These are phyloP conservation scores for Bretschneidera sinensis DNA, from an alignment of 345 rosid genomes.

Conservation along the genomic window DNA sequence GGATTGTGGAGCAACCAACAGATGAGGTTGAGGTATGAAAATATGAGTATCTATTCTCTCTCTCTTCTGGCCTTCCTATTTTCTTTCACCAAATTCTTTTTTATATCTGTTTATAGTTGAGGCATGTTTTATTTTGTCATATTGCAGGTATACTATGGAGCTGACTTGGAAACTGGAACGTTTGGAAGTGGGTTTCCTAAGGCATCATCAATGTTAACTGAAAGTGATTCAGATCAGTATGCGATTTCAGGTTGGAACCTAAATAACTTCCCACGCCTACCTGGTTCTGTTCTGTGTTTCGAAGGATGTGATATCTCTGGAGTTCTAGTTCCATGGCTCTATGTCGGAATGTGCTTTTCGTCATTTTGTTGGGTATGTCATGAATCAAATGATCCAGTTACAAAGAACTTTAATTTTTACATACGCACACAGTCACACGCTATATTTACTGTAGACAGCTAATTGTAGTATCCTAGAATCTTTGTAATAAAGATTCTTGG, in stretches of 20 bases:
- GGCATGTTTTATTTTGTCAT: background rate
- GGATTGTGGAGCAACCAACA: slow-evolving; percentile 82
- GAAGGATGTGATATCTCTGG: slow-evolving; percentile 95
- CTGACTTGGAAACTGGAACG: slow-evolving; percentile 85
- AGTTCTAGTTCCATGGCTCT: slow-evolving; percentile 97
- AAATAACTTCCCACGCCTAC: slow-evolving; percentile 86
- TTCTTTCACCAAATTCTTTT: background rate
- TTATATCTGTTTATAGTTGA: background rate
- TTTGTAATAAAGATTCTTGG: background rate
- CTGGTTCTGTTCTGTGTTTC: slow-evolving; percentile 84
- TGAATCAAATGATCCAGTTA: background rate
- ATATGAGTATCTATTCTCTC: slow-evolving; percentile 10
- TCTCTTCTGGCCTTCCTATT: slow-evolving; percentile 5
- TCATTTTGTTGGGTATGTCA: slow-evolving; percentile 93
- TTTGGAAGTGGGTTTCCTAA: slow-evolving; percentile 98
- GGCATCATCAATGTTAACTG: slow-evolving; percentile 34
- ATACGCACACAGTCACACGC: background rate
- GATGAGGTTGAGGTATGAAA: slow-evolving; percentile 88
- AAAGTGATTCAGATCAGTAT: slow-evolving; percentile 48
- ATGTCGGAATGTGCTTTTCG: slow-evolving; percentile 97
- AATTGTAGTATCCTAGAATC: too few relatives aligned
- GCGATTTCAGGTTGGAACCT: slow-evolving; percentile 83
- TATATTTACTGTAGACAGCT: too few relatives aligned
- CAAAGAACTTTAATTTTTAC: background rate
- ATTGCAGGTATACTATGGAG: slow-evolving; percentile 89